Evolutionary conservation across 2,329 filamentous ascomycete genomes (phyloP), one percentile per base, ranked within the genome.

Genomic region (Fusarium tjaetaba): DNA sequence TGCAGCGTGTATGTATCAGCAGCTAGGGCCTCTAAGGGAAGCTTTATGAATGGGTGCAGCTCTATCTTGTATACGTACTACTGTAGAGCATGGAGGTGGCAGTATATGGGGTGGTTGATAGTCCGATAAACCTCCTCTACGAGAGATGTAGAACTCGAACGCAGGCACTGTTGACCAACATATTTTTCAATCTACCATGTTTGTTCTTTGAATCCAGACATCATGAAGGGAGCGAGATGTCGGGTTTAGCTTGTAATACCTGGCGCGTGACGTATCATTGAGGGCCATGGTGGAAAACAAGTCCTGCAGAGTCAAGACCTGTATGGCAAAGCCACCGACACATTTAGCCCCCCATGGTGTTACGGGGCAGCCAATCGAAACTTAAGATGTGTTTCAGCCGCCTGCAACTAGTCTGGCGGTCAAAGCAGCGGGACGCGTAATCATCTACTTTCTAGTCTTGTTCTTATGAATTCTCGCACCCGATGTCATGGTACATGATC

Each of bases 171-270:
- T 18, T 8, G 1, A 32, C 4, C 2, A 13, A 6, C 14, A 32
- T 6, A 18, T 32, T 13, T 28, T 49, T 13, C 4, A 9, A 49
- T 32, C 14, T 11, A 18, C 16, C 4, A 3, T 11, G 15, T 32
- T 6, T 6, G 0, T 18, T 49, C 26, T 4, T 48, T 8, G 2
- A 13, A 28, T 5, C 9, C 0, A 48, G 9, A 28, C 34, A 1
- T 6, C 16, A 16, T 22, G 7, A 15, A 22, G 13, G 13, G 9
- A 48, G 4, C 7, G 28, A 14, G n/a, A 14, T 15, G 13, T 7
- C 3, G 8, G 3, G 20, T 9, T 15, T 15, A 22, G 26, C 9
- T 48, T 20, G 26, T 22, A 22, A 8, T 49, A 32, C 10, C n/a
- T 32, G 7, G 32, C 28, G 46, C 28, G 28, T 49, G 28, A 22